Conservation (phyloP, 1,139 yeast species). For the Kurtzmaniella quercitrusa region DNA sequence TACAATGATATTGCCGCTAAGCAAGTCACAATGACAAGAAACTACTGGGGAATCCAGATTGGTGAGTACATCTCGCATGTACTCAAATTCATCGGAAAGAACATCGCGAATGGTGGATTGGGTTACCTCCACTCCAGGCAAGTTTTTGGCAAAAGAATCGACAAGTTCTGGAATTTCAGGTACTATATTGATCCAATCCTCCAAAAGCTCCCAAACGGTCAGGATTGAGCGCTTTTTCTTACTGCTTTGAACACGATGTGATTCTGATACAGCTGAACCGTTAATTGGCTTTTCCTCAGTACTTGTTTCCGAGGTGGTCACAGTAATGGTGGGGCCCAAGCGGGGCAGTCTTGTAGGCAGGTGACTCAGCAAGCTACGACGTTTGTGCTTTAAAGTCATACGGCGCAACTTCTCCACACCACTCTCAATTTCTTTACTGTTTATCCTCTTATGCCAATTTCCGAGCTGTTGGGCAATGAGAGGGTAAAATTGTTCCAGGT, state of each 20-base stretch:
- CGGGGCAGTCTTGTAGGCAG: conserved; percentile 10
- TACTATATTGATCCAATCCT: conserved; percentile 58
- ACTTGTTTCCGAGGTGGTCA: background rate
- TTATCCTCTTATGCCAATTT: conserved; percentile 59
- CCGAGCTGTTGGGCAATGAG: conserved; percentile 67
- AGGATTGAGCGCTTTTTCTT: conserved; percentile 28
- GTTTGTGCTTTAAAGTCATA: conserved; percentile 23
- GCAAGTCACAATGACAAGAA: conserved; percentile 66
- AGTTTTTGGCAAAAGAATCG: conserved; percentile 36
- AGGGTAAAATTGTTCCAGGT: conserved; percentile 44
- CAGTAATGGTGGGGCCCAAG: background rate
- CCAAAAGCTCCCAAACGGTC: conserved; percentile 58
- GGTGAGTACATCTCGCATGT: conserved; percentile 46
- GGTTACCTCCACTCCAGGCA: conserved; percentile 16
- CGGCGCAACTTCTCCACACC: conserved; percentile 46
- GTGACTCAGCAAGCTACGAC: conserved; percentile 8
- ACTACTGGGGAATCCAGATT: conserved; percentile 50
- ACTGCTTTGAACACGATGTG: background rate
- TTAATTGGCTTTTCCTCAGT: conserved; percentile 5
- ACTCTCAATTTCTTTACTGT: conserved; percentile 43
- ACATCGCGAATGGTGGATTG: conserved; percentile 34
- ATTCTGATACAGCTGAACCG: conserved; percentile 2
- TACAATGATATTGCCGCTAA: conserved; percentile 68
- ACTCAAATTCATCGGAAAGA: conserved; percentile 46
- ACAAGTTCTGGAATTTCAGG: conserved; percentile 48